Base-by-base conservation (phyloP, 345 rosid genomes). In the Turritis glabra region DNA sequence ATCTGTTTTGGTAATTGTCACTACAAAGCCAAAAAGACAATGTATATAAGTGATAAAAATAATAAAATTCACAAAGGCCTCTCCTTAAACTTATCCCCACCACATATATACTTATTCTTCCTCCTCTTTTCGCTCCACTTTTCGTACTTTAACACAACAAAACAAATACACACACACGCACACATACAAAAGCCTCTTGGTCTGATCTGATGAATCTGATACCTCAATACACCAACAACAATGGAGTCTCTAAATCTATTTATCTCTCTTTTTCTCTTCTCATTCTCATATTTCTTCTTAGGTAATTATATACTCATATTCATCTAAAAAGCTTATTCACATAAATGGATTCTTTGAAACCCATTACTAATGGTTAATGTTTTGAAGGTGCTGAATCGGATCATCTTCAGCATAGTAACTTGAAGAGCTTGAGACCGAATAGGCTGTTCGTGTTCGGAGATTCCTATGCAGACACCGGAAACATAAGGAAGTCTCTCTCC, bases 391-490 rank as follows among this genome's bases (percentile, higher is more conserved):
- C 12, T 53, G 25, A 47, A 64, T 64, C 66, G 71, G 72, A 64
- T 41, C 56, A 74, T 30, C 64, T 10, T 64, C 69, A 60, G 0
- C 64, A 69, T 46, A 26, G n/a, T 7, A 51, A 51, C 33, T 7
- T 30, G 51, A 30, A 63, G 23, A 60, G 63, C 29, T 7, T 72
- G 61, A 80, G n/a, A 72, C 85, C 87, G 26, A 78, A 71, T 35
- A 82, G 80, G 75, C 79, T 88, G 27, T 84, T 88, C 41, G 93
- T 82, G 14, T 88, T 86, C 17, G 93, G 93, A 46, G 90, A 86
- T 74, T 88, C 93, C 0, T 88, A 83, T 38, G 86, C 55, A 23
- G 93, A 88, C 56, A 86, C 90, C 1, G 92, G 92, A 32, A 88
- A 88, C 78, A 77, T 60, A 60, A 30, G 74, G 0, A 80, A 53